A percentile compares a stretch with the other conserved stretches of the same genome.
Conservation (phyloP, 2,329 filamentous ascomycete species). For the Fusarium coffeatum region DNA sequence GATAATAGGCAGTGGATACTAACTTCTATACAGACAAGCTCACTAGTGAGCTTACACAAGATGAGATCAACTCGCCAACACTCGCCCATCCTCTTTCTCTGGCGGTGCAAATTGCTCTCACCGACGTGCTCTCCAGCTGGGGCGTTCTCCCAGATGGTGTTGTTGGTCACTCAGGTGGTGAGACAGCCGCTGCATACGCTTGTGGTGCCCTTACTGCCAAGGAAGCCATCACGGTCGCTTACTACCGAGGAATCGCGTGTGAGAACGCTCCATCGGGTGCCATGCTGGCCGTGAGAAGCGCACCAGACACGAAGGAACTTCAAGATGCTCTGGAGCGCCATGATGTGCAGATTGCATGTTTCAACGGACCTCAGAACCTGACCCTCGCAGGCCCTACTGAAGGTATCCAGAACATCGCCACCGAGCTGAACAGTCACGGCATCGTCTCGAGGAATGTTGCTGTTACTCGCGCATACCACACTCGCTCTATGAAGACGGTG, state of each 20-base stretch:
- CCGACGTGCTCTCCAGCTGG: conserved; percentile 39
- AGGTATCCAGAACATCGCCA: conserved; percentile 31
- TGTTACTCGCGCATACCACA: conserved; percentile 41
- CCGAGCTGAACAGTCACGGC: conserved; percentile 27
- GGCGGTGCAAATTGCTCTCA: conserved; percentile 36
- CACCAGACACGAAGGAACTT: conserved; percentile 33
- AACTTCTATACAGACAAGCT: conserved; percentile 30
- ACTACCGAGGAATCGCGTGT: conserved; percentile 38
- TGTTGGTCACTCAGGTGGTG: conserved; percentile 40
- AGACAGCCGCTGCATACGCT: conserved; percentile 40
- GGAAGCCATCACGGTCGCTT: conserved; percentile 39
- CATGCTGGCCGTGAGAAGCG: conserved; percentile 36
- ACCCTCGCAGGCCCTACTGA: conserved; percentile 39
- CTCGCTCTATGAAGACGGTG: conserved; percentile 36
- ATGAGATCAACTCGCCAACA: conserved; percentile 30
- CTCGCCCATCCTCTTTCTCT: conserved; percentile 39
- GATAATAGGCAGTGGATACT: background rate
- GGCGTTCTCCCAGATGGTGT: conserved; percentile 35
- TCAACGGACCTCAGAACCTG: conserved; percentile 41
- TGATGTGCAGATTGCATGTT: conserved; percentile 41
- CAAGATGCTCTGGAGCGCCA: conserved; percentile 32
- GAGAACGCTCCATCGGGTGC: conserved; percentile 36
- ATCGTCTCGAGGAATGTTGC: conserved; percentile 37
- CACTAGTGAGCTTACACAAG: conserved; percentile 27
- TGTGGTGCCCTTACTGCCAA: conserved; percentile 40